Evolutionary conservation across 2,329 filamentous ascomycete genomes (phyloP).

Genomic region (Lasiodiplodia theobromae): DNA sequence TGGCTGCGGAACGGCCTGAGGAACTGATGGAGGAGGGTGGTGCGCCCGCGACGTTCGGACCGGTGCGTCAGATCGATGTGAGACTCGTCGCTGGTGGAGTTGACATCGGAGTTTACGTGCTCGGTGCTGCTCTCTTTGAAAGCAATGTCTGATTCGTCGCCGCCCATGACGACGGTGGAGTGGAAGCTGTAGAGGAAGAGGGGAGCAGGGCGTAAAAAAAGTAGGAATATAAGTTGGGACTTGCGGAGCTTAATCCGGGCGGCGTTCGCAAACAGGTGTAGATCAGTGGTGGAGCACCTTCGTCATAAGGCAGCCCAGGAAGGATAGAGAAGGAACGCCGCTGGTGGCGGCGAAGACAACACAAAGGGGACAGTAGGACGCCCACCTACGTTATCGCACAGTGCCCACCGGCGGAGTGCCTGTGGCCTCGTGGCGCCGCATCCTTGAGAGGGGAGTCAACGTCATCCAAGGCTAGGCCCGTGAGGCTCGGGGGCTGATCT

Average conservation of each 20-base stretch:
- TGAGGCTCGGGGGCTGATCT: neutral
- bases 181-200: neutral
- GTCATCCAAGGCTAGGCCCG: constrained; percentile 3
- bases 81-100: constrained; percentile 15
- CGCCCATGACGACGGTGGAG: constrained; percentile 3
- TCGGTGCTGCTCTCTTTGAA: neutral
- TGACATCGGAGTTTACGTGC: neutral
- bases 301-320: constrained; percentile 4
- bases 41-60: constrained; percentile 49
- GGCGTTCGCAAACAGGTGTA: neutral
- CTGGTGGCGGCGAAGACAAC: neutral
- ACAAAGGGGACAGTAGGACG: neutral
- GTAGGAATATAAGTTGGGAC: neutral
- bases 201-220: no score
- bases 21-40: constrained; percentile 47
- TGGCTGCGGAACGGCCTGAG: constrained; percentile 47
- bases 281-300: constrained; percentile 8
- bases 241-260: neutral
- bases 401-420: neutral
- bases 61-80: constrained; percentile 39
- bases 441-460: constrained; percentile 4
- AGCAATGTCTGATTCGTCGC: neutral
- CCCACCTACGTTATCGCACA: neutral
- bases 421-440: constrained; percentile 8
- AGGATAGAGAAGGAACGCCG: neutral